These are phyloP conservation scores for Xylariaceae sp. DNA, from an alignment of 2,329 filamentous ascomycete genomes.

Conservation along the genomic window DNA sequence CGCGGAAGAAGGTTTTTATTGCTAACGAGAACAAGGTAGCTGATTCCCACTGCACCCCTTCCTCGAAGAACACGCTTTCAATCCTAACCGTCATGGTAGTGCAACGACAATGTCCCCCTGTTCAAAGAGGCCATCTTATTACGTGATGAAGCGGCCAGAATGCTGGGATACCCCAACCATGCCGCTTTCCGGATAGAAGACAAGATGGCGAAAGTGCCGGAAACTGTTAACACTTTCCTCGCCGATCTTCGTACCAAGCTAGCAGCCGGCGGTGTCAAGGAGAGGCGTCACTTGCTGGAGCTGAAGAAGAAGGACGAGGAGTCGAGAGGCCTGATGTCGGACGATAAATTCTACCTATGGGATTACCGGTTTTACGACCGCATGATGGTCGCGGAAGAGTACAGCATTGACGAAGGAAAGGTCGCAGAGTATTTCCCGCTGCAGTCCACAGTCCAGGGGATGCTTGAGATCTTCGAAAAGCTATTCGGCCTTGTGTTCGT, in stretches of 20 bases:
- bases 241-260: constrained; percentile 63
- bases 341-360: constrained; percentile 76
- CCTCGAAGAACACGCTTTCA: not conserved
- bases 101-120: constrained; percentile 63
- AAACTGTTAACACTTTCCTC: constrained; percentile 68
- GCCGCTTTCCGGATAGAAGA: constrained; percentile 71
- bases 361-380: constrained; percentile 76
- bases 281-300: constrained; percentile 63
- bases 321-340: constrained; percentile 51
- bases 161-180: constrained; percentile 72
- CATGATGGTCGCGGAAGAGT: constrained; percentile 75
- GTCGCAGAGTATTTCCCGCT: constrained; percentile 84
- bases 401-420: constrained; percentile 70
- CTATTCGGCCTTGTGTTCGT: constrained; percentile 76
- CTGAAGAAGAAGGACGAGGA: constrained; percentile 68
- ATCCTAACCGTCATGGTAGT: constrained; percentile 33
- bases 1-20: constrained; percentile 63
- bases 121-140: constrained; percentile 72
- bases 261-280: constrained; percentile 62
- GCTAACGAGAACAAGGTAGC: constrained; percentile 72
- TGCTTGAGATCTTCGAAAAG: constrained; percentile 79
- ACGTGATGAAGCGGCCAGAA: constrained; percentile 70
- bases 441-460: constrained; percentile 64
- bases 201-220: constrained; percentile 78
- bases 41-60: not conserved